Evolutionary conservation across 148 eudicot genomes (phyloP).

Genomic region (Chenopodium album): DNA sequence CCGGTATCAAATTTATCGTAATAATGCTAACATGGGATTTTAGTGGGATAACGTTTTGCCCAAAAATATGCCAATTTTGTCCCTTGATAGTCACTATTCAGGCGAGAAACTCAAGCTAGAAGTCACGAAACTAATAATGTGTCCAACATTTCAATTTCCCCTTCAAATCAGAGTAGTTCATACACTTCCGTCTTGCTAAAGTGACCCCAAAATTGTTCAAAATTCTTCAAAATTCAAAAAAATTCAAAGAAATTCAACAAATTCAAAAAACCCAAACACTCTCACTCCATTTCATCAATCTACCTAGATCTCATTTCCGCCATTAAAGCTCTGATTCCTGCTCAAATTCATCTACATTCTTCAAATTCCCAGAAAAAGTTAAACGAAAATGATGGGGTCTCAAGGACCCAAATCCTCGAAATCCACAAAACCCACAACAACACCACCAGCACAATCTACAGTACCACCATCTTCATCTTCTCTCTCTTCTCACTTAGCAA

Average conservation of each 20-base stretch:
- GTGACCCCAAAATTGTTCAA: not conserved
- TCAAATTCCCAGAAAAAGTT: too few relatives aligned
- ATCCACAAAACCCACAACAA: constrained; percentile 40
- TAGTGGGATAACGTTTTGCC: too few relatives aligned
- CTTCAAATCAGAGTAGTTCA: not conserved
- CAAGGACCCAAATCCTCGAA: constrained; percentile 60
- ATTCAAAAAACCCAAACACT: not conserved
- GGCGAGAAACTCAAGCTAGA: too few relatives aligned
- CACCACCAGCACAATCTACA: constrained; percentile 26
- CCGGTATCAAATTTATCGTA: too few relatives aligned
- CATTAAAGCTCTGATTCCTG: not conserved
- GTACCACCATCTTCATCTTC: constrained; percentile 35
- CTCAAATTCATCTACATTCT: not conserved
- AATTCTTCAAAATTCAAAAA: constrained; percentile 1
- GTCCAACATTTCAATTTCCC: not conserved
- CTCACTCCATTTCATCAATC: not conserved
- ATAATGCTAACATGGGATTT: too few relatives aligned
- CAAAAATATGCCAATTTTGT: too few relatives aligned
- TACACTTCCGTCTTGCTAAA: not conserved
- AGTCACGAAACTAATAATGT: not conserved
- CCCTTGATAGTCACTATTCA: too few relatives aligned
- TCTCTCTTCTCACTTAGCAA: constrained; percentile 75
- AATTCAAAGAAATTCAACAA: not conserved
- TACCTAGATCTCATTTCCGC: not conserved
- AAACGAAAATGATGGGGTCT: constrained; percentile 57